Percentiles rank a stretch among this genome's conserved stretches.
phyloP scores from a whole-genome alignment of 177 flowering plant species.

The Vitis hybrid region DNA sequence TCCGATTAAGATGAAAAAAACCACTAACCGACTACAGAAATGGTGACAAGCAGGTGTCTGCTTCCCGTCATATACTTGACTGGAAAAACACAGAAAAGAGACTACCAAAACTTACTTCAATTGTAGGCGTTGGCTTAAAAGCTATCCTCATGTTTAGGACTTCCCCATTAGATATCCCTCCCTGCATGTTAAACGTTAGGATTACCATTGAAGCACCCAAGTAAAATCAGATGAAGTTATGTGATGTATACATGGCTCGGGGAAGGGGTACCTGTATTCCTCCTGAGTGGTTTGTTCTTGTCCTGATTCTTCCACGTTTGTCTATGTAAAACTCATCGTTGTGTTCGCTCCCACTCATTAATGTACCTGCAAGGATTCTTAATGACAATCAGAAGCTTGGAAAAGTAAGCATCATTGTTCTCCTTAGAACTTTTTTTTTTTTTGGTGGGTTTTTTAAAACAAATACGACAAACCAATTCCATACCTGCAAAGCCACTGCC shows the following conservation, averaged over 20 bases:
- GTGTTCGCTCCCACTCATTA: slow-evolving; percentile 93
- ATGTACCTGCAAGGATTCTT: slow-evolving; percentile 60
- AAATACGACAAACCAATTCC: not conserved
- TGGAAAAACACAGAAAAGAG: not conserved
- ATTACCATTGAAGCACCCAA: too few species aligned
- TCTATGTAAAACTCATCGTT: slow-evolving; percentile 88
- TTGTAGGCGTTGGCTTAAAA: slow-evolving; percentile 97
- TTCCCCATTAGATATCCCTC: slow-evolving; percentile 99
- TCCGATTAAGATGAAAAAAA: too few species aligned
- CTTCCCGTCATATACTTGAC: not conserved
- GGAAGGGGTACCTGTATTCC: slow-evolving; percentile 77
- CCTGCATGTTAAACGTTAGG: slow-evolving; percentile 38
- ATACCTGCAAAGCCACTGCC: slow-evolving; percentile 98
- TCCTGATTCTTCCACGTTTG: slow-evolving; percentile 72
- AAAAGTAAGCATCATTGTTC: not conserved
- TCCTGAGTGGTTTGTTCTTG: slow-evolving; percentile 96
- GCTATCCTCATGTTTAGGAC: slow-evolving; percentile 80
- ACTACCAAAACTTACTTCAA: slow-evolving; percentile 47
- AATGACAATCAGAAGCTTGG: not conserved
- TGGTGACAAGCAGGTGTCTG: too few species aligned
- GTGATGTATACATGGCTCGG: not conserved
- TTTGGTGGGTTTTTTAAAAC: not conserved
- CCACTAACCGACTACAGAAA: too few species aligned
- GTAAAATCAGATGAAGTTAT: not conserved
- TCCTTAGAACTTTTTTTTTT: too few species aligned